phyloP scores from a whole-genome alignment of 2,329 filamentous ascomycete genomes.

The Stromatinia cepivora region DNA sequence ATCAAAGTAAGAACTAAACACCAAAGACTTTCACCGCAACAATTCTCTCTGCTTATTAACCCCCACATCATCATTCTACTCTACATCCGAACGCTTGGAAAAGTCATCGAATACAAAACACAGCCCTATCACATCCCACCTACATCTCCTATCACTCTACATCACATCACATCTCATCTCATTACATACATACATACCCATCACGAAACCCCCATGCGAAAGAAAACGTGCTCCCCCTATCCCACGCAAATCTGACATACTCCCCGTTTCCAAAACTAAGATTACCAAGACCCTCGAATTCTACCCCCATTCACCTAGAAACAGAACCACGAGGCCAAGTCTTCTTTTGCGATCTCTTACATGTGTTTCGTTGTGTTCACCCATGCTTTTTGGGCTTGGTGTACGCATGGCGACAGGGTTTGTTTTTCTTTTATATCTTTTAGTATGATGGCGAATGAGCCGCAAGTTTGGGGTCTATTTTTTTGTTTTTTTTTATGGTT shows the following conservation, averaged over 20 bases:
- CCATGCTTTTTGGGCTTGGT: not conserved
- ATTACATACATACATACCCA: not conserved
- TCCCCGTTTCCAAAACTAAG: too few relatives aligned
- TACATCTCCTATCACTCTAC: not conserved
- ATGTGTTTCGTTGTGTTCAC: not conserved
- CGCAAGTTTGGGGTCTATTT: not conserved
- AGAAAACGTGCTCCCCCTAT: not conserved
- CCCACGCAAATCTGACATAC: not conserved
- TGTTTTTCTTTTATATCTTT: not conserved
- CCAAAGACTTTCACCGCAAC: slow-evolving; percentile 4
- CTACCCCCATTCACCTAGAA: not conserved
- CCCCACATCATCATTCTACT: not conserved
- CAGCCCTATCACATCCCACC: slow-evolving; percentile 4
- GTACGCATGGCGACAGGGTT: slow-evolving; percentile 2
- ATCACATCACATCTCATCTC: not conserved
- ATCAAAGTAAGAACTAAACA: slow-evolving; percentile 1
- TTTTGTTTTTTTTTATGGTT: too few relatives aligned
- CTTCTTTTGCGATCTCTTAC: not conserved
- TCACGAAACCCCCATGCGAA: slow-evolving; percentile 1
- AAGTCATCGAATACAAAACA: not conserved
- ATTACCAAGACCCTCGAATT: not conserved
- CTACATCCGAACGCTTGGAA: not conserved
- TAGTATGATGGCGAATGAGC: not conserved
- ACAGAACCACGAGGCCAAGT: slow-evolving; percentile 3
- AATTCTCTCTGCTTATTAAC: not conserved